Percentiles rank a stretch among this genome's conserved stretches.
Conservation (phyloP, 2,329 filamentous ascomycete genomes). For the Aspergillus luchuensis region DNA sequence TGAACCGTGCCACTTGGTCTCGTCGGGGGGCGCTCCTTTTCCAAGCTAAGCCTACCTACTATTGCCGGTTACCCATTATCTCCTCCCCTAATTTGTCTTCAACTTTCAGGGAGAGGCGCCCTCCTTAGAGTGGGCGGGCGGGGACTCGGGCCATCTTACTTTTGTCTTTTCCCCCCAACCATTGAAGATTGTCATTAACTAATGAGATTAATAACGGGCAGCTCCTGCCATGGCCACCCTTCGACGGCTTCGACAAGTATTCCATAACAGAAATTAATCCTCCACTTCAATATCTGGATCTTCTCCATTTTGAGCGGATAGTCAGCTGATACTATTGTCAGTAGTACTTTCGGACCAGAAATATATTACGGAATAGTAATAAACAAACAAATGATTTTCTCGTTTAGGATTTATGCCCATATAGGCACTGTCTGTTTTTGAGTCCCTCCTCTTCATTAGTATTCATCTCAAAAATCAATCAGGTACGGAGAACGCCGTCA, state of each 20-base stretch:
- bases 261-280: conserved; percentile 15
- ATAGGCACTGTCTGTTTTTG: too few species aligned
- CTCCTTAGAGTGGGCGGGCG: background rate
- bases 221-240: conserved; percentile 13
- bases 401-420: too few species aligned
- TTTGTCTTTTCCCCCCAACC: background rate
- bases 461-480: background rate
- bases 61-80: background rate
- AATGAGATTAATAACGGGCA: background rate
- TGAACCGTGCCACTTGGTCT: conserved; percentile 23
- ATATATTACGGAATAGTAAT: background rate
- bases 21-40: conserved; percentile 11
- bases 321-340: conserved; percentile 5
- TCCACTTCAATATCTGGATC: conserved; percentile 13
- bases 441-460: too few species aligned
- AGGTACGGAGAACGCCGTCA: background rate
- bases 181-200: conserved; percentile 3
- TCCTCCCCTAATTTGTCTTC: too few species aligned
- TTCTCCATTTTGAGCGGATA: conserved; percentile 1
- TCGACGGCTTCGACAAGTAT: conserved; percentile 18
- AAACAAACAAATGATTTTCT: background rate
- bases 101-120: background rate
- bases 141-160: background rate
- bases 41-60: conserved; percentile 8
- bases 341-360: background rate